Percentiles rank a stretch among this genome's conserved stretches.
phyloP scores from a whole-genome alignment of 1,284 basidiomycete species.

The Mycena citricolor region DNA sequence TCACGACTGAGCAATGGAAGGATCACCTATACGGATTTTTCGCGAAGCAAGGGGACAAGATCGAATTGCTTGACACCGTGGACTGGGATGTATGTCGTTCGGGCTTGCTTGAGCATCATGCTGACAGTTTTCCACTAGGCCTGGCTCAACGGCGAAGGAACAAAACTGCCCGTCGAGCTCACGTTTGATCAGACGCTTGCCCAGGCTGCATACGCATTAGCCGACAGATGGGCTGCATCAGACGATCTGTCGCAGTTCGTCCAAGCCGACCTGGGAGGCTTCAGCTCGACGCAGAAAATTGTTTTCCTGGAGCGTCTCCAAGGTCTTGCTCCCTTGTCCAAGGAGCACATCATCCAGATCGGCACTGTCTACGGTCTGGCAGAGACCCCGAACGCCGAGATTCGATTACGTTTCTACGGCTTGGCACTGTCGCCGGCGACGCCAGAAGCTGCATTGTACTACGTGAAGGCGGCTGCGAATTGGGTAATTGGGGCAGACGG shows the following conservation, averaged over 20 bases:
- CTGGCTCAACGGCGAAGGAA: constrained; percentile 87
- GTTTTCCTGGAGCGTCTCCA: constrained; percentile 76
- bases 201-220: constrained; percentile 68
- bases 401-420: constrained; percentile 71
- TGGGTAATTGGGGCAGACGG: constrained; percentile 70
- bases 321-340: constrained; percentile 53
- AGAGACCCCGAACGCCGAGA: constrained; percentile 64
- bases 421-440: constrained; percentile 54
- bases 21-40: constrained; percentile 84
- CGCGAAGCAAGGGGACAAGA: constrained; percentile 61
- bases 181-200: constrained; percentile 85
- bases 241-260: constrained; percentile 35
- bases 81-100: constrained; percentile 69
- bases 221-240: constrained; percentile 68
- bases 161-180: constrained; percentile 76
- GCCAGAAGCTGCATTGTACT: constrained; percentile 48
- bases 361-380: constrained; percentile 55
- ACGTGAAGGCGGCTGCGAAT: constrained; percentile 51
- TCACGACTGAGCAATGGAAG: constrained; percentile 89
- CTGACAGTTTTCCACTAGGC: constrained; percentile 43
- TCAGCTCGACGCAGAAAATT: constrained; percentile 75
- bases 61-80: constrained; percentile 69
- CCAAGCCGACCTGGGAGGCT: constrained; percentile 50
- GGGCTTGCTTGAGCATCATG: constrained; percentile 5
- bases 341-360: constrained; percentile 53